Conservation (phyloP, 164 flowering plant genomes). For the Vitis labrusca region DNA sequence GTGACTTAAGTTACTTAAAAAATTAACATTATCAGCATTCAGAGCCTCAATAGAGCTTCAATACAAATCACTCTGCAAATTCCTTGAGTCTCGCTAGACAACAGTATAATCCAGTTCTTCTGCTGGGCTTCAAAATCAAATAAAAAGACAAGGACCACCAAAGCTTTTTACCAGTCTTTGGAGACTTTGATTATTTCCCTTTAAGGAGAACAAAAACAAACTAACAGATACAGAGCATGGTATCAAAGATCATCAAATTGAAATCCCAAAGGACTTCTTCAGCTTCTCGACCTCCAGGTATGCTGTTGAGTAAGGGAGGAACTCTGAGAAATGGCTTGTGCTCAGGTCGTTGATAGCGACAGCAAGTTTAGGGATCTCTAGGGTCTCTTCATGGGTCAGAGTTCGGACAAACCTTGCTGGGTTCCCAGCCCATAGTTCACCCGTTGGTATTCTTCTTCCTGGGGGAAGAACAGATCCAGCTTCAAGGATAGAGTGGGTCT, state of each 20-base stretch:
- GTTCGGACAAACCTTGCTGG: conserved; percentile 91
- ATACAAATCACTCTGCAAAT: background rate
- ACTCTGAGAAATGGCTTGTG: conserved; percentile 74
- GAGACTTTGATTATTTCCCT: conserved; percentile 27
- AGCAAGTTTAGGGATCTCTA: conserved; percentile 90
- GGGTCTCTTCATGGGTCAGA: conserved; percentile 78
- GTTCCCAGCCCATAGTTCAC: conserved; percentile 98
- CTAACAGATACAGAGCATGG: conserved; percentile 3
- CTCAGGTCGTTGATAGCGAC: conserved; percentile 90
- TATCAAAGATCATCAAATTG: conserved; percentile 40
- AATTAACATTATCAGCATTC: too few species aligned
- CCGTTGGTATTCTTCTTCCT: conserved; percentile 88
- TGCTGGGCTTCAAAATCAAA: conserved; percentile 10
- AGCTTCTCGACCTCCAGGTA: conserved; percentile 98
- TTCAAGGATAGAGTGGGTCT: conserved; percentile 92
- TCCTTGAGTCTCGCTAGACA: background rate
- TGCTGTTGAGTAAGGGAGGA: conserved; percentile 85
- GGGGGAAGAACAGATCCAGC: conserved; percentile 97
- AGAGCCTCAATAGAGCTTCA: background rate
- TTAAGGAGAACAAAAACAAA: conserved; percentile 5
- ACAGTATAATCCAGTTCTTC: background rate
- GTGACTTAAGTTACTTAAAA: too few species aligned
- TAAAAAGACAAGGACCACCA: conserved; percentile 17
- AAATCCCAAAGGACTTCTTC: conserved; percentile 70
- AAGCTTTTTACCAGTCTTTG: conserved; percentile 12